phyloP scores from a whole-genome alignment of 345 rosid genomes.

The Angophora floribunda region DNA sequence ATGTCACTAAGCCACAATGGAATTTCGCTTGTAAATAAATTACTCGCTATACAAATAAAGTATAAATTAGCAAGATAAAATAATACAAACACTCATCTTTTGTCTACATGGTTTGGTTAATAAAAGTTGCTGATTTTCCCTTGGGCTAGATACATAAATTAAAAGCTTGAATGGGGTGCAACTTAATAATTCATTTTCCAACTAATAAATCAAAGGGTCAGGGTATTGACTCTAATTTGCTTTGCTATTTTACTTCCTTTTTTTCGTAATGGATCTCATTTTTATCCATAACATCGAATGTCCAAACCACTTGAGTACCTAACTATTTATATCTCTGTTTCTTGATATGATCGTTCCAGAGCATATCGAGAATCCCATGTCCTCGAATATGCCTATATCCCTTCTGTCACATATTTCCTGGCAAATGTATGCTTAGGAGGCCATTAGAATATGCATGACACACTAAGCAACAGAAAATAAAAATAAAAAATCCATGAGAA shows the following conservation, averaged over 20 bases:
- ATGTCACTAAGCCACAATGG: not conserved
- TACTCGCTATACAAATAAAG: not conserved
- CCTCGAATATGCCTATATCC: not conserved
- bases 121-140: not conserved
- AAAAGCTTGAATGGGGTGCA: not conserved
- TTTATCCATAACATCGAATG: not conserved
- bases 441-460: not conserved
- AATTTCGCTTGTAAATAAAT: not conserved
- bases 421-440: not conserved
- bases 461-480: not conserved
- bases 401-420: not conserved
- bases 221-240: not conserved
- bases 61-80: not conserved
- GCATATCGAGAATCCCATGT: not conserved
- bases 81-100: not conserved
- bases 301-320: not conserved
- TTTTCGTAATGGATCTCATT: not conserved
- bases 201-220: not conserved
- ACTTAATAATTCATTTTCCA: not conserved
- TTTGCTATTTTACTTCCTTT: not conserved
- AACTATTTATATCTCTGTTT: not conserved
- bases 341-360: rapidly evolving
- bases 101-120: not conserved
- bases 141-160: not conserved
- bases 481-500: not conserved